Base-by-base conservation (phyloP, 192 early-diverging fungal species). In the Allomyces javanicus region DNA sequence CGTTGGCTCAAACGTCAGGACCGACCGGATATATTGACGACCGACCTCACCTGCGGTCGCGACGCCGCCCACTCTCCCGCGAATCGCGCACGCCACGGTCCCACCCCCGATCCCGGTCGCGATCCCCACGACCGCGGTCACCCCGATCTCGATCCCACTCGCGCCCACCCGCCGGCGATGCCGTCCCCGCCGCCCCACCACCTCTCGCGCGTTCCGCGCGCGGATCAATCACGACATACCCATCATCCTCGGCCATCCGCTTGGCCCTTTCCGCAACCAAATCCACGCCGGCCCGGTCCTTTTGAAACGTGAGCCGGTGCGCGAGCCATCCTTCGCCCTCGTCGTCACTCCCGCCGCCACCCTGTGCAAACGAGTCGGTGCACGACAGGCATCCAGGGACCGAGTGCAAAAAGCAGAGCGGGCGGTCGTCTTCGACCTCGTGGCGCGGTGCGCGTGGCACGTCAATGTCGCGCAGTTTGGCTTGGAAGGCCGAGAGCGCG, bases 261-360 rank as follows among this genome's bases (percentile, higher is more conserved):
- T 74, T 58, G 50, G 21, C 50, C 50, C 21, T 58, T 3, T n/a
- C 50, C 17, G 17, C 74, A 67, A 75, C 75, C 24, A 79, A 64
- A 65, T 84, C 83, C 40, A 79, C 81, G 44, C 79, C 82, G 40
- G 77, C 79, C 23, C 76, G 68, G 71, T 89, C 85, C 67, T 86
- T 89, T 69, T 76, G 77, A 74, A 92, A 93, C 4, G 83, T 76
- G 7, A 96, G 77, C 19, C 79, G 80, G 65, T 91, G 87, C 12
- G 77, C 72, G 71, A 93, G 81, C 94, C 94, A 96, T 26, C 79
- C 83, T 44, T 83, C 68, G 43, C 71, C 77, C 0, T 44, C 79
- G 3, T 79, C 75, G 3, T 73, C 72, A 7, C 79, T 72, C 14
- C 73, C 67, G 24, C 50, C 50, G 10, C 17, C 21, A 12, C 71